These are phyloP conservation scores for Lentinula raphanica DNA, from an alignment of 768 basidiomycete genomes.

Conservation along the genomic window DNA sequence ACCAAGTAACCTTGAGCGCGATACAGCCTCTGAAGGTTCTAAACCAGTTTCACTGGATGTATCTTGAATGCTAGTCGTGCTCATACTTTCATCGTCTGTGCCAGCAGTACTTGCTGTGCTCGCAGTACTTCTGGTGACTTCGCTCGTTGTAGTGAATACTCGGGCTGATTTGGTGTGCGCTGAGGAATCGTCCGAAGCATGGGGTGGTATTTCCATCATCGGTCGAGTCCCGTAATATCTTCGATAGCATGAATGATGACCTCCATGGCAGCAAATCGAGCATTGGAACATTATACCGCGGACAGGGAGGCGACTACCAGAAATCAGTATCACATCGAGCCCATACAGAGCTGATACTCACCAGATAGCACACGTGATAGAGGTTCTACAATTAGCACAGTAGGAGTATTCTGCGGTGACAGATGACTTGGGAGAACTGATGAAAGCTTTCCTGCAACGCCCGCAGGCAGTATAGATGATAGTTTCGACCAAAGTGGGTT, in stretches of 20 bases:
- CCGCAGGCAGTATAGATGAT: constrained; percentile 67
- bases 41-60: constrained; percentile 12
- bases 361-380: constrained; percentile 69
- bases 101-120: constrained; percentile 6
- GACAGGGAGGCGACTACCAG: constrained; percentile 67
- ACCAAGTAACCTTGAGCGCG: constrained; percentile 32
- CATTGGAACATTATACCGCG: constrained; percentile 68
- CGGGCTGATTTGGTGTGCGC: constrained; percentile 9
- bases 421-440: constrained; percentile 24
- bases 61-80: constrained; percentile 11
- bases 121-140: constrained; percentile 15
- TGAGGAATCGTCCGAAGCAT: constrained; percentile 13
- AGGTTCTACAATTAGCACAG: constrained; percentile 51
- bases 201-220: constrained; percentile 40
- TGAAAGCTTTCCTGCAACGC: constrained; percentile 61
- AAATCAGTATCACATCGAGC: constrained; percentile 6
- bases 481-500: constrained; percentile 60
- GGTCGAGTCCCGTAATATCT: constrained; percentile 59
- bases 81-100: constrained; percentile 19
- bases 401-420: constrained; percentile 44
- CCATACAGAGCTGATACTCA: constrained; percentile 22
- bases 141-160: not conserved
- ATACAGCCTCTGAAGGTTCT: constrained; percentile 13
- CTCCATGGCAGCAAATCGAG: constrained; percentile 73
- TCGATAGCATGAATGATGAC: constrained; percentile 75